These are phyloP conservation scores for Digitaria exilis DNA, from an alignment of 202 grass and related monocot species.

Conservation along the genomic window DNA sequence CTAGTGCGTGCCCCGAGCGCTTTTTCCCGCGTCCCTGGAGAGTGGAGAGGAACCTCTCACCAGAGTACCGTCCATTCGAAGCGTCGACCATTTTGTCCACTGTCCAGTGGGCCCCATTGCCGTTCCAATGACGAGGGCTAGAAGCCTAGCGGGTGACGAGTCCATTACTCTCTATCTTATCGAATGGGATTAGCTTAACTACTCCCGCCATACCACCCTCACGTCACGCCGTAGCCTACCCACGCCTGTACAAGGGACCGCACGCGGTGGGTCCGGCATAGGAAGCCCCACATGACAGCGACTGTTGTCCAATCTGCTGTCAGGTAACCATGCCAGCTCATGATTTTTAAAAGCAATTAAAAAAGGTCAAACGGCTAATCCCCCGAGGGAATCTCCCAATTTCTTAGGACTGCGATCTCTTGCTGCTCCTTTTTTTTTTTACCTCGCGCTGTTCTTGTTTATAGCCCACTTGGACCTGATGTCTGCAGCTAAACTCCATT, in stretches of 20 bases:
- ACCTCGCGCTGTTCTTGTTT: conserved; percentile 14
- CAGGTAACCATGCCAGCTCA: background rate
- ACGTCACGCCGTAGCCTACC: background rate
- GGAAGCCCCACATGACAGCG: background rate
- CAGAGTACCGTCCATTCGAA: background rate
- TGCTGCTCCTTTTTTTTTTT: background rate
- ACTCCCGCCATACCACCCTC: background rate
- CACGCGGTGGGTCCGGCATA: background rate
- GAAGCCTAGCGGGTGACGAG: background rate
- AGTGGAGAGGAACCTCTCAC: background rate
- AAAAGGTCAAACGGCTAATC: conserved; percentile 47
- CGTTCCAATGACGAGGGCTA: background rate
- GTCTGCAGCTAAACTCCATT: background rate
- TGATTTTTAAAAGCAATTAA: background rate
- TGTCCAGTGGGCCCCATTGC: background rate
- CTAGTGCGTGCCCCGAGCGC: background rate
- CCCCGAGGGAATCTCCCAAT: conserved; percentile 33
- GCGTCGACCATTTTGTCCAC: background rate
- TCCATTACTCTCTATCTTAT: background rate
- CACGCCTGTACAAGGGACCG: background rate
- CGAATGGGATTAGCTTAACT: background rate
- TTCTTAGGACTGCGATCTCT: conserved; percentile 35
- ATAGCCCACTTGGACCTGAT: background rate
- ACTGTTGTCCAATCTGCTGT: background rate
- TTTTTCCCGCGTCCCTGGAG: conserved; percentile 11